Evolutionary conservation across 2,329 filamentous ascomycete species (phyloP).

Genomic region (Hymenoscyphus infarciens): DNA sequence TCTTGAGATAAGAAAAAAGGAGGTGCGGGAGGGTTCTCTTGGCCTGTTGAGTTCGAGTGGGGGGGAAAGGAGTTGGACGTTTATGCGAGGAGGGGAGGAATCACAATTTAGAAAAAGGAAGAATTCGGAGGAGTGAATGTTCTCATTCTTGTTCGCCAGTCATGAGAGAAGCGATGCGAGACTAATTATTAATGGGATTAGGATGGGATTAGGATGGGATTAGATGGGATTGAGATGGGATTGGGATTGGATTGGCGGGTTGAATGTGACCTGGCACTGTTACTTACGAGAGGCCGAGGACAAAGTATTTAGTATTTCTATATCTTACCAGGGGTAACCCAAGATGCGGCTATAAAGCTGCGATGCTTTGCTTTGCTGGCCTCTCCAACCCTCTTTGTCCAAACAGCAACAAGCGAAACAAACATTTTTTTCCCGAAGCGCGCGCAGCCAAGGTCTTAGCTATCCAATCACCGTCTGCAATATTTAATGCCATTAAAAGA

Average conservation of each 20-base stretch:
- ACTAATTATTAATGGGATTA: background rate
- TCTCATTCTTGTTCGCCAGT: background rate
- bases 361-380: background rate
- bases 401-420: background rate
- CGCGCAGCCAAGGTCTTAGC: background rate
- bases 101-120: background rate
- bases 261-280: background rate
- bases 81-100: background rate
- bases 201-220: background rate
- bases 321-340: background rate
- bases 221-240: background rate
- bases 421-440: background rate
- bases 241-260: no score
- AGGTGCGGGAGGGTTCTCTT: background rate
- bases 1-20: background rate
- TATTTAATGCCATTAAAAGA: background rate
- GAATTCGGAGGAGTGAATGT: background rate
- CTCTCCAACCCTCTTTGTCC: background rate
- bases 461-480: background rate
- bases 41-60: background rate
- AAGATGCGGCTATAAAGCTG: background rate
- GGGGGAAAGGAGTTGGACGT: background rate
- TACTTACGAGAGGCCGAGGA: no score
- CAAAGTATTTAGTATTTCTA: background rate
- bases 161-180: background rate